Percentiles rank a stretch among this genome's conserved stretches.
phyloP scores from a whole-genome alignment of 2,329 filamentous ascomycete genomes.

The Talaromyces sp. region DNA sequence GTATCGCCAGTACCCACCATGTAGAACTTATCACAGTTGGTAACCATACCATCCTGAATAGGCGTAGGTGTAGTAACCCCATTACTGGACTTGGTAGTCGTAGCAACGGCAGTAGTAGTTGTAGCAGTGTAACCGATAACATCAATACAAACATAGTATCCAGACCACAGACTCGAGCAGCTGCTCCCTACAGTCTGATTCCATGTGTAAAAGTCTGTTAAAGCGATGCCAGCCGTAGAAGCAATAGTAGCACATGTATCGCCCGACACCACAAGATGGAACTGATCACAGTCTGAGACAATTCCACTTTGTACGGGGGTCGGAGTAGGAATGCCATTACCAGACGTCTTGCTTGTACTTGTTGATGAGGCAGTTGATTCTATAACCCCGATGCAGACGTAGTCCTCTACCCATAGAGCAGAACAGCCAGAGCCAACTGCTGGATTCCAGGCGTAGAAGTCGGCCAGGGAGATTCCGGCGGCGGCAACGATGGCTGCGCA shows the following conservation, averaged over 20 bases:
- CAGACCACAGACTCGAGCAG: background rate
- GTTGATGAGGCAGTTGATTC: background rate
- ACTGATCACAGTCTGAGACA: background rate
- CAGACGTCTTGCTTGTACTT: background rate
- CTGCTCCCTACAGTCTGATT: background rate
- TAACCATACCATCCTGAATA: background rate
- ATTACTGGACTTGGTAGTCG: background rate
- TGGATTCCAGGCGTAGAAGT: conserved; percentile 3
- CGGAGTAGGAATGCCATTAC: background rate
- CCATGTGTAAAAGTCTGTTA: conserved; percentile 3
- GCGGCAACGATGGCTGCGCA: background rate
- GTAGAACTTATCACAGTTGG: background rate
- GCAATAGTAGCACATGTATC: conserved; percentile 5
- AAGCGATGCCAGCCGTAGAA: background rate
- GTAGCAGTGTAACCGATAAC: background rate
- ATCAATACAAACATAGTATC: background rate
- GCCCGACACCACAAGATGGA: conserved; percentile 1
- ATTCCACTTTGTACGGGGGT: conserved; percentile 1
- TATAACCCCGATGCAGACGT: background rate
- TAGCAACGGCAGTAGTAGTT: background rate
- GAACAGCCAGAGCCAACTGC: background rate
- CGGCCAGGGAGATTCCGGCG: background rate
- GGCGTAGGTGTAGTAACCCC: background rate
- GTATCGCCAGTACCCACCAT: background rate
- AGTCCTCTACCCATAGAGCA: background rate